Conservation (phyloP, 306 rosid genomes). For the Prunus mira region DNA sequence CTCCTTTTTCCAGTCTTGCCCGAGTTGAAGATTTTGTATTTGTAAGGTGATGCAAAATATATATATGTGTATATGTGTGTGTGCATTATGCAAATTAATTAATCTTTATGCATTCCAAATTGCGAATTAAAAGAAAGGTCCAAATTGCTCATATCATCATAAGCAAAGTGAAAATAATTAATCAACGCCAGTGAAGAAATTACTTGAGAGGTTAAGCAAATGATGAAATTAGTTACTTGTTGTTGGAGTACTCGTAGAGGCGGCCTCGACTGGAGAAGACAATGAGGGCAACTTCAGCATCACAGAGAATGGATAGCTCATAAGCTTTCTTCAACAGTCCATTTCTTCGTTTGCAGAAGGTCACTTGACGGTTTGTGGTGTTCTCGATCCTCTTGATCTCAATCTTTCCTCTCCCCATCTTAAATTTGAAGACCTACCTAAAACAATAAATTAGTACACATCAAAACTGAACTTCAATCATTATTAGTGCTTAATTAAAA, state of each 20-base stretch:
- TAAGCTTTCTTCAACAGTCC: conserved; percentile 92
- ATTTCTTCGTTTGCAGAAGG: conserved; percentile 93
- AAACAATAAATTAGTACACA: not conserved
- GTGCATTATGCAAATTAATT: too few species aligned
- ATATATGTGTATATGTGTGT: too few species aligned
- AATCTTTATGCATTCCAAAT: not conserved
- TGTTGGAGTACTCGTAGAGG: conserved; percentile 83
- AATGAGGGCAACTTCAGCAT: conserved; percentile 85
- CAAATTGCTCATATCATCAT: not conserved
- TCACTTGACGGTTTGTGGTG: conserved; percentile 85
- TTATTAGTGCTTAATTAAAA: too few species aligned
- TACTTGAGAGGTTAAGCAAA: not conserved
- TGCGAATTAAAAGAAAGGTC: not conserved
- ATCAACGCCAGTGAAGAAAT: too few species aligned
- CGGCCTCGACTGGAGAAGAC: conserved; percentile 94
- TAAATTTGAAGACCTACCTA: not conserved
- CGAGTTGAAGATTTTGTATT: too few species aligned
- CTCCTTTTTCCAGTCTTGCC: too few species aligned
- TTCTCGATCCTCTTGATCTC: conserved; percentile 96
- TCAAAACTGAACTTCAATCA: too few species aligned
- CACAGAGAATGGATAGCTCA: conserved; percentile 90
- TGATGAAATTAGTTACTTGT: conserved; percentile 42
- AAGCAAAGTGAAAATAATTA: not conserved
- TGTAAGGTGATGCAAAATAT: too few species aligned
- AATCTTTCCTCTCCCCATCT: conserved; percentile 91